These are phyloP conservation scores for Aspergillus hortae DNA, from an alignment of 2,329 filamentous ascomycete genomes.

Conservation along the genomic window DNA sequence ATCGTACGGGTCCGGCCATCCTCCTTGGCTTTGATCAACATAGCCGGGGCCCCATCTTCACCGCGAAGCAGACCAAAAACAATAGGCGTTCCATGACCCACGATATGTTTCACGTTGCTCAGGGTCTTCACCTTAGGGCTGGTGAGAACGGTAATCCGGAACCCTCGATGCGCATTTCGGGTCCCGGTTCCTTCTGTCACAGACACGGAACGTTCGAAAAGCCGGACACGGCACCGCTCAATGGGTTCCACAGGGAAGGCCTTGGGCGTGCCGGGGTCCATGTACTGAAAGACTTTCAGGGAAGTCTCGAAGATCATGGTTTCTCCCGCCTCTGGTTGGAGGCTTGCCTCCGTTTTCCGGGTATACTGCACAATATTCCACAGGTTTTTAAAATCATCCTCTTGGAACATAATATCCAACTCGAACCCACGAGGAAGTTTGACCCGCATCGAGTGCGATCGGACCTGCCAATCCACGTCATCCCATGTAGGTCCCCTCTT, in stretches of 20 bases:
- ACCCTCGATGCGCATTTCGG: slow-evolving; percentile 72
- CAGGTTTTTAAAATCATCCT: slow-evolving; percentile 73
- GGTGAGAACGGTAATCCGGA: slow-evolving; percentile 73
- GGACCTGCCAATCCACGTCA: slow-evolving; percentile 74
- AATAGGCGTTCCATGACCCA: slow-evolving; percentile 64
- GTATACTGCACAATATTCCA: slow-evolving; percentile 86
- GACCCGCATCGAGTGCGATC: slow-evolving; percentile 62
- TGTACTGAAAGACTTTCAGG: slow-evolving; percentile 74
- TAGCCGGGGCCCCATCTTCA: slow-evolving; percentile 65
- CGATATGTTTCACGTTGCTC: slow-evolving; percentile 69
- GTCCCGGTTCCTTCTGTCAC: slow-evolving; percentile 70
- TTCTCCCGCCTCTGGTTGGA: slow-evolving; percentile 69
- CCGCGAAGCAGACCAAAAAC: slow-evolving; percentile 74
- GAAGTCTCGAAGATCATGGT: slow-evolving; percentile 64
- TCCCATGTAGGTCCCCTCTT: slow-evolving; percentile 72
- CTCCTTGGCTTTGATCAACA: slow-evolving; percentile 68
- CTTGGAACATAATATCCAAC: slow-evolving; percentile 66
- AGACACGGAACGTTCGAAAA: slow-evolving; percentile 70
- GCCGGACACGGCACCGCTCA: slow-evolving; percentile 64
- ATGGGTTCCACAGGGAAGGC: slow-evolving; percentile 74
- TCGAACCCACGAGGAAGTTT: slow-evolving; percentile 72
- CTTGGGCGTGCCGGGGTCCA: slow-evolving; percentile 68
- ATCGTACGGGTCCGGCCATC: slow-evolving; percentile 65
- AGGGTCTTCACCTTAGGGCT: slow-evolving; percentile 73
- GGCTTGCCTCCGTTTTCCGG: slow-evolving; percentile 67